Evolutionary conservation across 148 eudicot genomes (phyloP).

Genomic region (Fallopia convolvulus): DNA sequence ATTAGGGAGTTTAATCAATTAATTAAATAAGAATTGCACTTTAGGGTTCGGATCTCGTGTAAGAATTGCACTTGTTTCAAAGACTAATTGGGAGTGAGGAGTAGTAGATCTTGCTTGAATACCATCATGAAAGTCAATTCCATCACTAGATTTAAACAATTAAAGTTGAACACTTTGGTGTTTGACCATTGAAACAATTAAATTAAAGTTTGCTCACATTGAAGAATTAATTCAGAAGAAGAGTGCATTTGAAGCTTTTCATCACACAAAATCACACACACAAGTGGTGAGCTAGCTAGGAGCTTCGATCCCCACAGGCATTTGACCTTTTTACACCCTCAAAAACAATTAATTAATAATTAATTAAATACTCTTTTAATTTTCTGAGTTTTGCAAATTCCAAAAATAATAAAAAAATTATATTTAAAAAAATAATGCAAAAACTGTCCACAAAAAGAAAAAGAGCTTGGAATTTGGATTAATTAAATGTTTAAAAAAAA

Average conservation of each 20-base stretch:
- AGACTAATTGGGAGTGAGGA: slow-evolving; percentile 4
- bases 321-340: slow-evolving; percentile 7
- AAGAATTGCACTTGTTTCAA: slow-evolving; percentile 39
- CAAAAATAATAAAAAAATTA: too few relatives aligned
- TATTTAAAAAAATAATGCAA: too few relatives aligned
- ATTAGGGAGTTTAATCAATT: neutral
- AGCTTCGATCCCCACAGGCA: neutral
- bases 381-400: too few relatives aligned
- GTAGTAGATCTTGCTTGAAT: slow-evolving; percentile 42
- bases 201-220: neutral
- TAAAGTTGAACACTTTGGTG: neutral
- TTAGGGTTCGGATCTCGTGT: slow-evolving; percentile 61
- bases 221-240: neutral
- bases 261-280: slow-evolving; percentile 6
- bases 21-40: neutral
- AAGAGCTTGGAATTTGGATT: too few relatives aligned
- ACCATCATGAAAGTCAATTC: slow-evolving; percentile 36
- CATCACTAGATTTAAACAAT: neutral
- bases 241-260: neutral
- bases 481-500: neutral
- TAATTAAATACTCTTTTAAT: neutral
- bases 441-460: too few relatives aligned
- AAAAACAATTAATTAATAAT: neutral
- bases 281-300: neutral
- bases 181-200: neutral